A percentile compares a stretch with the other conserved stretches of the same genome.
phyloP scores from a whole-genome alignment of 2,329 filamentous ascomycete species.

The Claviceps capensis region DNA sequence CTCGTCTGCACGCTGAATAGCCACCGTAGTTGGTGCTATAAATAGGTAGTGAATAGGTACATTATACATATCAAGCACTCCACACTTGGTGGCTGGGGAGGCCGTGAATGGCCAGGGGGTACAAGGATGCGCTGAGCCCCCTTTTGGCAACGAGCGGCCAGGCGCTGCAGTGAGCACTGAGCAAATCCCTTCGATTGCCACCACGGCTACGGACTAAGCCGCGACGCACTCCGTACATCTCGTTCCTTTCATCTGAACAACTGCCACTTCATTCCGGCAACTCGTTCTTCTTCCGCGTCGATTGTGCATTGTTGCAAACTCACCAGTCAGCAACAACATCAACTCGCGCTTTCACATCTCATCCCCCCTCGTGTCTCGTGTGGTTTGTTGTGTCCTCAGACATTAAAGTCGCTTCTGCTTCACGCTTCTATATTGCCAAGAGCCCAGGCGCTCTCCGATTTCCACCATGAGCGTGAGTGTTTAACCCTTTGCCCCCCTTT shows the following conservation, averaged over 20 bases:
- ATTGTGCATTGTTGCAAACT: background rate
- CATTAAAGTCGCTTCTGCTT: background rate
- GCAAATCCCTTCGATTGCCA: background rate
- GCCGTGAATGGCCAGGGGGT: background rate
- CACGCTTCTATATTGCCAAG: background rate
- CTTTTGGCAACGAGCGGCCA: background rate
- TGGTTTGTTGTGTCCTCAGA: background rate
- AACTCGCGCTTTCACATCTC: background rate
- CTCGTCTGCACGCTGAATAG: no score
- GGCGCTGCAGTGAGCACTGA: background rate
- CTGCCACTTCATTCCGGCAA: background rate
- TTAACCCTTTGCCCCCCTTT: slow-evolving; percentile 11
- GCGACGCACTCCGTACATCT: background rate
- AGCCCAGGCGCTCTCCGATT: slow-evolving; percentile 3
- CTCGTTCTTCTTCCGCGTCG: background rate
- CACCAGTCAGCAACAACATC: background rate
- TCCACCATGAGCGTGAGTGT: slow-evolving; percentile 17
- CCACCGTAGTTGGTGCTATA: no score
- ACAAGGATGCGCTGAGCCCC: background rate
- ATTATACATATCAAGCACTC: background rate
- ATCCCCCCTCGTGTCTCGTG: background rate
- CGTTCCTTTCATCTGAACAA: slow-evolving; percentile 1
- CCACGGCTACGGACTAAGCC: background rate
- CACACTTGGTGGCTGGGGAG: background rate
- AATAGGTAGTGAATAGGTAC: background rate